These are phyloP conservation scores for Apiospora pterosperma DNA, from an alignment of 2,329 filamentous ascomycete species.

Conservation along the genomic window DNA sequence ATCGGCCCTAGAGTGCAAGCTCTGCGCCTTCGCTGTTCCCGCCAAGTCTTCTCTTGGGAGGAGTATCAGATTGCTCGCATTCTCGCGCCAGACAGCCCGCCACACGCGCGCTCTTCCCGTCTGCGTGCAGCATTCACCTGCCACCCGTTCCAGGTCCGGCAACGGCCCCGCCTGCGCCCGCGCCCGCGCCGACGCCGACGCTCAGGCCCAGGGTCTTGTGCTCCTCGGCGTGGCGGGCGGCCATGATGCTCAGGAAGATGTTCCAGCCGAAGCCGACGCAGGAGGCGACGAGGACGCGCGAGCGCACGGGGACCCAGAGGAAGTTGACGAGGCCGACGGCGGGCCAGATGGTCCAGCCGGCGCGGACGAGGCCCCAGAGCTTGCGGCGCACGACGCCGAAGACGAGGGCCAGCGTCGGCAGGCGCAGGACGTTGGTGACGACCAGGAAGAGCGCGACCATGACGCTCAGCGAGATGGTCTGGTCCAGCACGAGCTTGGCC, in stretches of 20 bases:
- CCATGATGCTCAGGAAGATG: slow-evolving; percentile 28
- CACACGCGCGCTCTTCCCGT: no score
- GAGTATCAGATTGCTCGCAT: not conserved
- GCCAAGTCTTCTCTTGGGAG: not conserved
- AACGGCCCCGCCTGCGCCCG: not conserved
- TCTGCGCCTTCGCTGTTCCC: not conserved
- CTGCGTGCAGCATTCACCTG: not conserved
- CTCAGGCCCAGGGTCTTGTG: not conserved
- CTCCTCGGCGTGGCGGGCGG: slow-evolving; percentile 1
- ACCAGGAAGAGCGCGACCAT: slow-evolving; percentile 31
- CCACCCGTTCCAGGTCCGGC: not conserved
- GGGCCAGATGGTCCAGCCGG: slow-evolving; percentile 35
- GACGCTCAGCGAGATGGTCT: slow-evolving; percentile 32
- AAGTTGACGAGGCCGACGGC: slow-evolving; percentile 33
- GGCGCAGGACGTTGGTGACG: slow-evolving; percentile 31
- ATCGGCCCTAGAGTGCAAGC: not conserved
- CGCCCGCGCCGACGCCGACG: not conserved
- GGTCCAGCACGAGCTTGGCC: slow-evolving; percentile 32
- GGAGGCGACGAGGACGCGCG: slow-evolving; percentile 31
- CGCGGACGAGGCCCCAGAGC: slow-evolving; percentile 27
- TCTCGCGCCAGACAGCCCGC: not conserved
- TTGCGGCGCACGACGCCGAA: slow-evolving; percentile 23
- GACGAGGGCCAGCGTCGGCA: slow-evolving; percentile 20
- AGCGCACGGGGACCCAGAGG: slow-evolving; percentile 32
- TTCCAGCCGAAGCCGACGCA: slow-evolving; percentile 35